Conservation (phyloP, 208 protist species). For the Trypanosoma lewisi region DNA sequence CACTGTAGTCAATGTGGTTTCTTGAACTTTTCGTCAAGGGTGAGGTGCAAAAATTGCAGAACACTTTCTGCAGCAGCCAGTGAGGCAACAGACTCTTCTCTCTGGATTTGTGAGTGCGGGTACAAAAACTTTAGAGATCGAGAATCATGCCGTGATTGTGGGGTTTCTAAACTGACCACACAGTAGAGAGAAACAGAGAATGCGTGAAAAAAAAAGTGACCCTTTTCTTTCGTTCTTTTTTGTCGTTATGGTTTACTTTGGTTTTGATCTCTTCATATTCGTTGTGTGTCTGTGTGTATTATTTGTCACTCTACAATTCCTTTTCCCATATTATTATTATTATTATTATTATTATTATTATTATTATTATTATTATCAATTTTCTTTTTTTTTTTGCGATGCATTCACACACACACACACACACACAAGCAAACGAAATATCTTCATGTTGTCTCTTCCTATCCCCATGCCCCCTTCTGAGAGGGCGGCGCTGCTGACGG, state of each 20-base stretch:
- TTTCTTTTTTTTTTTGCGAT: conserved; percentile 7
- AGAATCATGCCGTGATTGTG: conserved; percentile 33
- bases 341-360: background rate
- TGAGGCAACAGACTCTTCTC: conserved; percentile 11
- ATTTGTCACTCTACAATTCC: background rate
- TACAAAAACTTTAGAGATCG: conserved; percentile 44
- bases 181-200: background rate
- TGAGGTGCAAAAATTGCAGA: conserved; percentile 45
- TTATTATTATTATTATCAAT: conserved; percentile 11
- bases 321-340: background rate
- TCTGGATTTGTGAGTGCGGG: conserved; percentile 46
- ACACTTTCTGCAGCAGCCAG: background rate
- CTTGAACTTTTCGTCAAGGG: conserved; percentile 43
- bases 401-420: background rate
- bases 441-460: conserved; percentile 24
- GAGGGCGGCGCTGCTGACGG: conserved; percentile 26
- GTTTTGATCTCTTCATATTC: background rate
- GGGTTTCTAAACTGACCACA: background rate
- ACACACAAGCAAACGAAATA: background rate
- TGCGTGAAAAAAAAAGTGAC: background rate
- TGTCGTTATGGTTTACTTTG: no score
- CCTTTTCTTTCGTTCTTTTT: background rate
- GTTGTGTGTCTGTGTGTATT: background rate
- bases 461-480: conserved; percentile 21
- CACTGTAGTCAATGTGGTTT: conserved; percentile 36